Evolutionary conservation across 2,329 filamentous ascomycete genomes (phyloP), one percentile per base, ranked within the genome.

Genomic region (Diaporthe australafricana): DNA sequence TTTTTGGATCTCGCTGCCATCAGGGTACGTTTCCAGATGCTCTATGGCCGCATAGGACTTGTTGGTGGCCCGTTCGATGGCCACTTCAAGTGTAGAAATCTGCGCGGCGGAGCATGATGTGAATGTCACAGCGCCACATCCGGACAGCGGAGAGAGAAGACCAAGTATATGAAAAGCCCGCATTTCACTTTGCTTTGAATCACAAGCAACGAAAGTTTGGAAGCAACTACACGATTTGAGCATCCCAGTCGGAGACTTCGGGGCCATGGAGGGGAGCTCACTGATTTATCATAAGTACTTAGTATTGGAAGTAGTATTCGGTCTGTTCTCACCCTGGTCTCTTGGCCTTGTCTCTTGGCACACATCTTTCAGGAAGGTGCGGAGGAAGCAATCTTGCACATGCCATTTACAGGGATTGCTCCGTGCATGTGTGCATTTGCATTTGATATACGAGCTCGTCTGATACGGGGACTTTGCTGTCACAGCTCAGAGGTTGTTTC

Each of bases 21-120:
- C 48, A 27, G 60, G 60, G 14, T 63, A 48, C 14, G 42, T 27
- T 48, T 63, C 60, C 12, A 63, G 60, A 5, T 63, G 60, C 42
- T 63, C 42, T 9, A 63, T 63, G 30, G 60, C 60, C 11, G 60
- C 60, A 6, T 48, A 63, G 6, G 60, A 35, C 25, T 63, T 63
- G 4, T 63, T 48, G 16, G 60, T 48, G 60, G 60, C 60, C 8
- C 60, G 42, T 1, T 63, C 60, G 27, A 63, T 63, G 2, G 60
- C 60, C 60, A 48, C 27, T 27, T 63, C 60, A 6, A 63, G 60
- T 16, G 60, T 63, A 20, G 27, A 35, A 48, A 63, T 48, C 42
- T 63, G 42, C 12, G 20, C 42, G 3, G 27, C 42, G 11, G 42
- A 16, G 42, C 60, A 63, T 25, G 60, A 63, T 35, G 60, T 63